These are phyloP conservation scores for Lobosporangium transversale DNA, from an alignment of 192 early-diverging fungal genomes.

Conservation along the genomic window DNA sequence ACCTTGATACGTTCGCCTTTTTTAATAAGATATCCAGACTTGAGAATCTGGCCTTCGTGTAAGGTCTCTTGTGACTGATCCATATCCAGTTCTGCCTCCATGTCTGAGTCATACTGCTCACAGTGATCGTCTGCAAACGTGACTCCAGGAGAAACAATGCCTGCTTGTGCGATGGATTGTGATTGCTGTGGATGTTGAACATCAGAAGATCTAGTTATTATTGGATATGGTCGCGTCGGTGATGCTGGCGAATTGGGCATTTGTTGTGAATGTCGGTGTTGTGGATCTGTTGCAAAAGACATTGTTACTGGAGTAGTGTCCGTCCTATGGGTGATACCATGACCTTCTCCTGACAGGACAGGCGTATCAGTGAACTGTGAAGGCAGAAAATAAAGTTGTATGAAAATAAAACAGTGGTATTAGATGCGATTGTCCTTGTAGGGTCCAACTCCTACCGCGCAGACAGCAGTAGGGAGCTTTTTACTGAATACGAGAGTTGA, in stretches of 20 bases:
- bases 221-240: conserved; percentile 12
- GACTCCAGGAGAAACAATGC: conserved; percentile 19
- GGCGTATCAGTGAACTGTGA: background rate
- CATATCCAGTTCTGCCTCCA: conserved; percentile 56
- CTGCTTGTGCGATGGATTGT: conserved; percentile 16
- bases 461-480: too few species aligned
- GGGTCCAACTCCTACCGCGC: too few species aligned
- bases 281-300: conserved; percentile 3
- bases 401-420: background rate
- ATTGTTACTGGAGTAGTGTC: too few species aligned
- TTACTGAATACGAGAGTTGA: too few species aligned
- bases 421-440: too few species aligned
- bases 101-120: conserved; percentile 54
- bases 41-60: conserved; percentile 62
- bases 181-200: background rate
- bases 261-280: conserved; percentile 7
- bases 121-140: conserved; percentile 38
- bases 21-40: conserved; percentile 66
- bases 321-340: background rate
- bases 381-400: background rate
- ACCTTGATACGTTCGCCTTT: conserved; percentile 70
- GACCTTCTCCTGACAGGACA: conserved; percentile 1
- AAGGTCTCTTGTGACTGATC: conserved; percentile 59
- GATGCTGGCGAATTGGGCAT: background rate
- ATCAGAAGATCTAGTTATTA: conserved; percentile 11